A percentile compares a stretch with the other conserved stretches of the same genome.
Evolutionary conservation across 352 stramenopile species (phyloP).

Genomic region (Phytophthora tubulina): DNA sequence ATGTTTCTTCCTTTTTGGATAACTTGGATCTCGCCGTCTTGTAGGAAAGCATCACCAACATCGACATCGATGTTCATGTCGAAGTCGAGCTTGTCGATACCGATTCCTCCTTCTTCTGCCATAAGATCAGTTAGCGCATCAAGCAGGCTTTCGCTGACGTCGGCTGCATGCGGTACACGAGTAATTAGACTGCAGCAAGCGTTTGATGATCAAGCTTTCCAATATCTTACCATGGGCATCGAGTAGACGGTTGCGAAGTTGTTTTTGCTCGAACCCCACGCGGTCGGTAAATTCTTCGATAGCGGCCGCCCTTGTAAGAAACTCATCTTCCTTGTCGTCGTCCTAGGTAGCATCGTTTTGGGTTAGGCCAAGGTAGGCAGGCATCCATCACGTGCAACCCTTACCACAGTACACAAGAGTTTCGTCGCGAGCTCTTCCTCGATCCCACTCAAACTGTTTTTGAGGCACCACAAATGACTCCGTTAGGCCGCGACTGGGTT

Average conservation of each 20-base stretch:
- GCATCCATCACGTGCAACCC: not conserved
- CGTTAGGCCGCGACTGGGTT: slow-evolving; percentile 1
- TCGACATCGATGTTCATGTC: slow-evolving; percentile 42
- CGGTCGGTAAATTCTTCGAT: slow-evolving; percentile 41
- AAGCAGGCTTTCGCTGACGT: slow-evolving; percentile 53
- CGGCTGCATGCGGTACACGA: slow-evolving; percentile 34
- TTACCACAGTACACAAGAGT: slow-evolving; percentile 33
- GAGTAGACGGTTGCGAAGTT: slow-evolving; percentile 41
- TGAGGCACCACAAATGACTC: not conserved
- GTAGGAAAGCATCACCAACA: slow-evolving; percentile 30
- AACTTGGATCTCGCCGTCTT: slow-evolving; percentile 30
- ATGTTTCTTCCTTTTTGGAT: slow-evolving; percentile 18
- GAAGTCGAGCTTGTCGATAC: slow-evolving; percentile 51
- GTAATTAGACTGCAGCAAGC: slow-evolving; percentile 19
- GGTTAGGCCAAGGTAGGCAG: not conserved
- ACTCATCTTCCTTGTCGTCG: slow-evolving; percentile 45
- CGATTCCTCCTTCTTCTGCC: slow-evolving; percentile 53
- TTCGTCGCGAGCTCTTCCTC: slow-evolving; percentile 38
- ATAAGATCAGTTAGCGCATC: slow-evolving; percentile 55
- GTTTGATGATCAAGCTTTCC: not conserved
- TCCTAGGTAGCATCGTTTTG: slow-evolving; percentile 28
- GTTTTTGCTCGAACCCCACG: slow-evolving; percentile 35
- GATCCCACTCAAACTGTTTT: slow-evolving; percentile 16
- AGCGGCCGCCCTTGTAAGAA: slow-evolving; percentile 24
- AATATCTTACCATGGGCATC: slow-evolving; percentile 44